Evolutionary conservation across 192 early-diverging fungal species (phyloP).

Genomic region (Diversispora epigaea): DNA sequence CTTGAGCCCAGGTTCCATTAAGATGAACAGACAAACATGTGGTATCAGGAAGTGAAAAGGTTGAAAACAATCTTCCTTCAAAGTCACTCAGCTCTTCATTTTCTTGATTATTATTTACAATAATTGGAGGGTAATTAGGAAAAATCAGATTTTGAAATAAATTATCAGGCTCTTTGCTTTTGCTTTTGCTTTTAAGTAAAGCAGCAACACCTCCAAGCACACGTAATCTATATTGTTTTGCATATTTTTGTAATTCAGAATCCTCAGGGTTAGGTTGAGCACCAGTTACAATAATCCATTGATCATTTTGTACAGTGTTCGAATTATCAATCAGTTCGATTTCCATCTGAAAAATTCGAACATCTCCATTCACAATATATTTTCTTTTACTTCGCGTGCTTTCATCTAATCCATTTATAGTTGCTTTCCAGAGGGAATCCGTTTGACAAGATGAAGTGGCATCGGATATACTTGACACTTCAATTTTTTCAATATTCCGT

Average conservation of each 20-base stretch:
- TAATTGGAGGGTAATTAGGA: too few relatives aligned
- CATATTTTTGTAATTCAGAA: background rate
- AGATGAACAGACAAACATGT: constrained; percentile 15
- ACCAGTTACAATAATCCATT: constrained; percentile 3
- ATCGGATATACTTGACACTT: background rate
- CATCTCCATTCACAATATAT: background rate
- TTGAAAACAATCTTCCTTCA: background rate
- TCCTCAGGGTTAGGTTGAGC: background rate
- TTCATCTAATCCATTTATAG: background rate
- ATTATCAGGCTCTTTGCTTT: background rate
- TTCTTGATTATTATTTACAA: background rate
- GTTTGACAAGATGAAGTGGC: background rate
- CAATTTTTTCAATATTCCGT: constrained; percentile 20
- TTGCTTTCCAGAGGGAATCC: background rate
- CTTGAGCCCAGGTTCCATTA: constrained; percentile 14
- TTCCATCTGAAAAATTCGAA: background rate
- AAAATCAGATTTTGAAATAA: background rate
- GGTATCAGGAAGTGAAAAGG: background rate
- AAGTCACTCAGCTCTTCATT: background rate
- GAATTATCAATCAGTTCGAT: background rate
- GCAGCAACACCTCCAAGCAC: constrained; percentile 10
- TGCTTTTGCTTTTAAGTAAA: background rate
- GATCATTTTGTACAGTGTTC: background rate
- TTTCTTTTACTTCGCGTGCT: background rate
- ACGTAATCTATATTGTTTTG: constrained; percentile 1